A percentile compares a stretch with the other conserved stretches of the same genome.
Evolutionary conservation across 2,329 filamentous ascomycete genomes (phyloP).

Genomic region (Knufia fluminis): DNA sequence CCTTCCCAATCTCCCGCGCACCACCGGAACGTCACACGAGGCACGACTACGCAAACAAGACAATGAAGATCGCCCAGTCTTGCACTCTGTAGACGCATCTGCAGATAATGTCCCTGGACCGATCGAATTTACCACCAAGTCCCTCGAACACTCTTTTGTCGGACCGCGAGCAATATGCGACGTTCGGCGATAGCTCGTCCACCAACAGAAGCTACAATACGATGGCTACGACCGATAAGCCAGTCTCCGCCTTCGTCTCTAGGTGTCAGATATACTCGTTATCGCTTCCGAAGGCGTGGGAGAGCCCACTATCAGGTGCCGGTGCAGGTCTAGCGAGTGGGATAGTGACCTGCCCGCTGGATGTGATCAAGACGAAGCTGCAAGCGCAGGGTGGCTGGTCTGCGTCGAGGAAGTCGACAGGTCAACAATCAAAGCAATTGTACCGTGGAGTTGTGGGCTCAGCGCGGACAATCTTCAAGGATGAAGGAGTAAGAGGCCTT

Average conservation of each 20-base stretch:
- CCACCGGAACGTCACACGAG: conserved; percentile 8
- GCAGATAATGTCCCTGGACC: conserved; percentile 20
- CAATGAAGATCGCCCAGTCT: conserved; percentile 3
- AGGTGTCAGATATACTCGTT: conserved; percentile 36
- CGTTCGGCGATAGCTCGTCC: conserved; percentile 17
- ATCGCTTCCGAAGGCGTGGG: conserved; percentile 45
- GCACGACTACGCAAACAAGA: not conserved
- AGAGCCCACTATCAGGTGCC: conserved; percentile 81
- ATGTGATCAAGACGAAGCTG: conserved; percentile 98
- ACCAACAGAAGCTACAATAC: conserved; percentile 21
- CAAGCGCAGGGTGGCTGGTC: conserved; percentile 86
- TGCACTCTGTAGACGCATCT: conserved; percentile 2
- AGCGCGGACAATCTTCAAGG: conserved; percentile 70
- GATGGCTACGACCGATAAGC: conserved; percentile 24
- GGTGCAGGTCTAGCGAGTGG: conserved; percentile 86
- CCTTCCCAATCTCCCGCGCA: conserved; percentile 2
- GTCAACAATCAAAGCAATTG: conserved; percentile 38
- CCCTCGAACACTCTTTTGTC: conserved; percentile 5
- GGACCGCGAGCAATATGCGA: conserved; percentile 22
- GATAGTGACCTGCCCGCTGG: conserved; percentile 88
- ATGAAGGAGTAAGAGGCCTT: conserved; percentile 82
- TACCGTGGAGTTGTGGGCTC: conserved; percentile 87
- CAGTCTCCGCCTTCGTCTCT: conserved; percentile 23
- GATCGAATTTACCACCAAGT: conserved; percentile 8
- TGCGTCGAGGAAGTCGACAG: conserved; percentile 37